A percentile compares a stretch with the other conserved stretches of the same genome.
phyloP scores from a whole-genome alignment of 2,329 filamentous ascomycete species.

The Helotiales sp. region DNA sequence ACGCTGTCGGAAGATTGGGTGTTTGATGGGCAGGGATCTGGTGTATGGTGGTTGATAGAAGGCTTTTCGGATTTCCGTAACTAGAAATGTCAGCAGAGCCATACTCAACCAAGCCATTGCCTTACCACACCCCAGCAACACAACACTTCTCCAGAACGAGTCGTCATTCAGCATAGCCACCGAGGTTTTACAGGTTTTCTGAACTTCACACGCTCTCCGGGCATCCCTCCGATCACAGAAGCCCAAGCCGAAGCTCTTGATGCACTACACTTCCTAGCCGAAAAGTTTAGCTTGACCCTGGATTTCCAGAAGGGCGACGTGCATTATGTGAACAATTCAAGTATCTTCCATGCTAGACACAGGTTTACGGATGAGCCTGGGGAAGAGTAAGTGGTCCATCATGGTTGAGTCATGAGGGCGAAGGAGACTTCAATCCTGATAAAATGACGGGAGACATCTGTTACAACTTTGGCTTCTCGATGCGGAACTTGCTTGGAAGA shows the following conservation, averaged over 20 bases:
- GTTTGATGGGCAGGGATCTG: constrained; percentile 47
- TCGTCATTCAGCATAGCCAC: constrained; percentile 65
- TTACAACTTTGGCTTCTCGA: constrained; percentile 53
- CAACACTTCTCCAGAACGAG: constrained; percentile 53
- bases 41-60: too few species aligned
- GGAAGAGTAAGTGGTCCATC: constrained; percentile 39
- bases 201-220: constrained; percentile 55
- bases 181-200: constrained; percentile 63
- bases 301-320: constrained; percentile 50
- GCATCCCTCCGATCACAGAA: constrained; percentile 59
- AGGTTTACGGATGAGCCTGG: constrained; percentile 47
- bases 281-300: constrained; percentile 45
- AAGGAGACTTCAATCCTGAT: background rate
- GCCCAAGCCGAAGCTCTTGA: constrained; percentile 52
- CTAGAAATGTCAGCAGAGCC: too few species aligned
- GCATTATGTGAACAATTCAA: constrained; percentile 53
- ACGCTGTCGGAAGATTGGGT: constrained; percentile 56
- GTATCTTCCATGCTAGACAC: constrained; percentile 53
- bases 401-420: background rate
- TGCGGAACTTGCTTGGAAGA: constrained; percentile 49
- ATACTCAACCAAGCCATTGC: constrained; percentile 56
- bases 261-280: constrained; percentile 50
- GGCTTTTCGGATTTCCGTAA: too few species aligned
- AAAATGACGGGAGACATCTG: constrained; percentile 45
- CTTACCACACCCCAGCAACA: constrained; percentile 60